These are phyloP conservation scores for Teratosphaeria destructans DNA, from an alignment of 2,329 filamentous ascomycete genomes.

Conservation along the genomic window DNA sequence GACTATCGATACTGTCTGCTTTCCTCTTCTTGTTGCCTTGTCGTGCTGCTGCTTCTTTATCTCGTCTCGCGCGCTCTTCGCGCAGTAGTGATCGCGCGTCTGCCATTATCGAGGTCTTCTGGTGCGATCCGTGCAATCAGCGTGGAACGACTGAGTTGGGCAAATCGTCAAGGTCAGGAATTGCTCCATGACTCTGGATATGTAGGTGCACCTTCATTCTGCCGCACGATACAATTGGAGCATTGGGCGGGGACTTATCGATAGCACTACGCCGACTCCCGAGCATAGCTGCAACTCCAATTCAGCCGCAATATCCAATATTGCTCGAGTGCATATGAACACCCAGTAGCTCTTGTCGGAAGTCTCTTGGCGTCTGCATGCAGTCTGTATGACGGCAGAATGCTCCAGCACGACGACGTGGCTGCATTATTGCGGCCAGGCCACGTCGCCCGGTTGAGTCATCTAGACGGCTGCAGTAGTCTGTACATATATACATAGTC, in stretches of 20 bases:
- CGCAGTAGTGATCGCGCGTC: neutral
- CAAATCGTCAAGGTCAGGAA: neutral
- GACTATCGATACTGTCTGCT: neutral
- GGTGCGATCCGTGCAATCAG: neutral
- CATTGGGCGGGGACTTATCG: too few relatives aligned
- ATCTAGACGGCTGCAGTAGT: neutral
- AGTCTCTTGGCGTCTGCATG: neutral
- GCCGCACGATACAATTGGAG: too few relatives aligned
- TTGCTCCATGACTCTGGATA: too few relatives aligned
- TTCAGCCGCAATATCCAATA: neutral
- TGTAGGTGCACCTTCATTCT: too few relatives aligned
- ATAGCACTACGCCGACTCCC: too few relatives aligned
- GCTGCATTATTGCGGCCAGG: too few relatives aligned
- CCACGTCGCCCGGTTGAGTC: neutral
- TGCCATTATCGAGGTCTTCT: neutral
- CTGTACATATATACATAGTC: too few relatives aligned
- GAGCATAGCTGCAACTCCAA: neutral
- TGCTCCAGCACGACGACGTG: neutral
- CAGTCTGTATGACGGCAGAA: neutral
- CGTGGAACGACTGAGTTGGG: neutral
- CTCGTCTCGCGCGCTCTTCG: slow-evolving; percentile 1
- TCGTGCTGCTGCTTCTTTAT: neutral
- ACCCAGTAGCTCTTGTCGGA: neutral
- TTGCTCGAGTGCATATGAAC: neutral
- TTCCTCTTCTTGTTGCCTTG: neutral